phyloP scores from a whole-genome alignment of 169 alveolate genomes.

The Eimeria sp. region DNA sequence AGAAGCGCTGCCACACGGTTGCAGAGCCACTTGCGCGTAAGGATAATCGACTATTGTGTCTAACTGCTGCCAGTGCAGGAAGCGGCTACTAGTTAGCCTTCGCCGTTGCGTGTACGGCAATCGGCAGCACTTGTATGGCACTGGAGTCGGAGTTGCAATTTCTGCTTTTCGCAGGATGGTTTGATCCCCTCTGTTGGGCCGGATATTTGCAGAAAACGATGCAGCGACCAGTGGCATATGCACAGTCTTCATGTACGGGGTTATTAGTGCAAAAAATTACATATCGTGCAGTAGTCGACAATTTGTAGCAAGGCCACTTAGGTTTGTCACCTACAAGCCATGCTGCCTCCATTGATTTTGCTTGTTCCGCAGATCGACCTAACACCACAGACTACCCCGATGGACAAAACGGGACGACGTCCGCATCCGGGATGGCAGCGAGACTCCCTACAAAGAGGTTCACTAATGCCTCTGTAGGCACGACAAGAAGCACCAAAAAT shows the following conservation, averaged over 20 bases:
- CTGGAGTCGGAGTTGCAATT: background rate
- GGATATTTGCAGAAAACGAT: slow-evolving; percentile 26
- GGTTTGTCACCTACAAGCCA: background rate
- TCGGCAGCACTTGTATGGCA: background rate
- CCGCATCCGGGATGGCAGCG: slow-evolving; percentile 36
- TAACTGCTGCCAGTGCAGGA: background rate
- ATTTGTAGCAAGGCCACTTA: background rate
- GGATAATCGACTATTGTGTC: background rate
- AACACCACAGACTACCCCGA: slow-evolving; percentile 22
- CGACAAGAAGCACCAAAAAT: background rate
- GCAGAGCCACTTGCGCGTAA: slow-evolving; percentile 63
- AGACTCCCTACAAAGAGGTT: slow-evolving; percentile 39
- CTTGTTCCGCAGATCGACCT: slow-evolving; percentile 26
- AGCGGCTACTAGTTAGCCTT: too few relatives aligned
- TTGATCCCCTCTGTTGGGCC: slow-evolving; percentile 50
- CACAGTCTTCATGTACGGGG: slow-evolving; percentile 59
- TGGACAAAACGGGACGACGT: background rate
- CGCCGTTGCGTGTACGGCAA: background rate
- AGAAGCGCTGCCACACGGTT: background rate
- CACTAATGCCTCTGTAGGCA: slow-evolving; percentile 48
- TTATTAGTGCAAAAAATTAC: background rate
- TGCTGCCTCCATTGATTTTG: background rate
- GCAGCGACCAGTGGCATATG: slow-evolving; percentile 52
- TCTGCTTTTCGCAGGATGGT: slow-evolving; percentile 19
- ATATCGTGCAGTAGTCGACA: background rate